phyloP scores from a whole-genome alignment of 139 green algal genomes.

The Chlorella ohadii region DNA sequence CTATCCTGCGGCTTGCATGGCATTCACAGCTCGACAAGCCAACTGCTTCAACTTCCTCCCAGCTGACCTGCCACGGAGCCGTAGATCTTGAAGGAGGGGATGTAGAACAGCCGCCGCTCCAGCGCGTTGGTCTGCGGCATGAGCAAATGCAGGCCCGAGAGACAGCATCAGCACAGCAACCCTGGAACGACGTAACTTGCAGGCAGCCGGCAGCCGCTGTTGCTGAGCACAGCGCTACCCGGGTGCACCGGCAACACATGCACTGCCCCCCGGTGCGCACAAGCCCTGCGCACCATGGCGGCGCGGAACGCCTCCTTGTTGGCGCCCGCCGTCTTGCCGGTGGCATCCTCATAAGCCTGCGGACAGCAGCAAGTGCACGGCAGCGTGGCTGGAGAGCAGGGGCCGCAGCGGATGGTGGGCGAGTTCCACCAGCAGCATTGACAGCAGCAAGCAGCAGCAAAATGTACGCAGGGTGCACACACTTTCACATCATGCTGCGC shows the following conservation, averaged over 20 bases:
- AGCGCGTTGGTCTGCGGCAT: constrained; percentile 75
- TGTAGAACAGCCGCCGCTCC: constrained; percentile 95
- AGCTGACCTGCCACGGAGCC: constrained; percentile 75
- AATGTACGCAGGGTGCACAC: no score
- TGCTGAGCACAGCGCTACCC: no score
- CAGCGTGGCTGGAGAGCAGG: neutral
- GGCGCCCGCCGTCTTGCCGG: constrained; percentile 65
- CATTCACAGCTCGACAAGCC: no score
- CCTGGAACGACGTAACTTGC: neutral
- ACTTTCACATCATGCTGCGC: no score
- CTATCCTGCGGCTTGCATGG: no score
- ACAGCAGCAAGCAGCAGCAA: no score
- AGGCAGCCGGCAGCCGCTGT: neutral
- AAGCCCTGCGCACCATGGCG: constrained; percentile 72
- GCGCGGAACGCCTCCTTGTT: constrained; percentile 87
- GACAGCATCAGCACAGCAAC: neutral
- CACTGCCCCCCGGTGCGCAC: neutral
- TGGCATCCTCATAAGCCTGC: constrained; percentile 72
- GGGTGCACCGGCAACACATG: no score
- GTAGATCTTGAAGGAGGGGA: constrained; percentile 99
- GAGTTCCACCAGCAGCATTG: no score
- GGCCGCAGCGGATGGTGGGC: no score
- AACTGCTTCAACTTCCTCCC: no score
- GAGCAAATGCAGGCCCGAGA: no score
- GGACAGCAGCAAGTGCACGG: neutral